Evolutionary conservation across 139 green algal genomes (phyloP).

Genomic region (Raphidocelis subcapitata): DNA sequence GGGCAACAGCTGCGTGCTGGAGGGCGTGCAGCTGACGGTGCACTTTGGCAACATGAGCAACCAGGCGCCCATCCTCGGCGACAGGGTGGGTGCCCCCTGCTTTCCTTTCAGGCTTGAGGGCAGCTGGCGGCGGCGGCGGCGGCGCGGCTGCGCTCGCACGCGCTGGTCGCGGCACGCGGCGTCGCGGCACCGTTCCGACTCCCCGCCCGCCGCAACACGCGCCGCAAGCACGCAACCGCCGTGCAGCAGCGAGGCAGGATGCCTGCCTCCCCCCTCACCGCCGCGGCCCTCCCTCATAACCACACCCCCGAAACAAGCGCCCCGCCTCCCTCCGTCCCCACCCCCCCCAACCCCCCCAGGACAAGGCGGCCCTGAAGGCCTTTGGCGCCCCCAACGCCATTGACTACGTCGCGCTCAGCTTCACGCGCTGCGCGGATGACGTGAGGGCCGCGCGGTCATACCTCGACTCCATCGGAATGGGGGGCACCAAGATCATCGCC

Average conservation of each 20-base stretch:
- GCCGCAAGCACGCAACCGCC: too few species aligned
- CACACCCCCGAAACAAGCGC: too few species aligned
- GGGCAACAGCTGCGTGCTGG: conserved; percentile 68
- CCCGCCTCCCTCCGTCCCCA: too few species aligned
- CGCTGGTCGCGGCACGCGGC: too few species aligned
- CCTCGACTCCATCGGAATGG: conserved; percentile 56
- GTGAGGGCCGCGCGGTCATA: conserved; percentile 63
- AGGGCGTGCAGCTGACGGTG: conserved; percentile 78
- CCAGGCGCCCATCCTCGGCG: conserved; percentile 44
- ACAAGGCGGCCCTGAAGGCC: conserved; percentile 22
- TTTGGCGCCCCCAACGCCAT: conserved; percentile 39
- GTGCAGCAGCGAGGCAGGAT: too few species aligned
- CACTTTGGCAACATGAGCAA: conserved; percentile 49
- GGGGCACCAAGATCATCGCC: conserved; percentile 71
- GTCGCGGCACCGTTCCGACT: conserved; percentile 5
- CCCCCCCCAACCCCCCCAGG: neutral
- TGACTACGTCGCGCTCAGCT: conserved; percentile 70
- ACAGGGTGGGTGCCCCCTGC: too few species aligned
- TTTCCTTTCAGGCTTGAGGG: too few species aligned
- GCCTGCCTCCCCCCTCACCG: too few species aligned
- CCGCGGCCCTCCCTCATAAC: too few species aligned
- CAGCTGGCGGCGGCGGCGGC: too few species aligned
- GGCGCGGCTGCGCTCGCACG: too few species aligned
- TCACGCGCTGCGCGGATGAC: conserved; percentile 43
- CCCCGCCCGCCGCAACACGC: too few species aligned